phyloP scores from a whole-genome alignment of 1,284 basidiomycete genomes.

The Boletus mariae region DNA sequence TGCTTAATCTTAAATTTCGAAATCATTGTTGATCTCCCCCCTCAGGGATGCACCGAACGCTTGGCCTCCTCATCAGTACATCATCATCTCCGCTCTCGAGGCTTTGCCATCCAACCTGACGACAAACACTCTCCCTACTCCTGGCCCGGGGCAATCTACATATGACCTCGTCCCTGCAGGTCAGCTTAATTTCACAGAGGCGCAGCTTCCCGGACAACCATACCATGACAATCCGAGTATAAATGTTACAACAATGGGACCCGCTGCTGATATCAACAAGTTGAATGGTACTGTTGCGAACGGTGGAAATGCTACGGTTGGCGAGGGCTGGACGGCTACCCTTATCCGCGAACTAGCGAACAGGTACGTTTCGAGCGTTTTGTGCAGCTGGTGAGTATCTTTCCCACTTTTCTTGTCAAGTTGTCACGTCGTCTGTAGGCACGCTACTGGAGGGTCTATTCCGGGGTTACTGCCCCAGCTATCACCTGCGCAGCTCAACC shows the following conservation, averaged over 20 bases:
- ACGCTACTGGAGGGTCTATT: constrained; percentile 80
- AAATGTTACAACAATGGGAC: constrained; percentile 52
- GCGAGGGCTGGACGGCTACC: constrained; percentile 65
- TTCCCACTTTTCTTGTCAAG: constrained; percentile 6
- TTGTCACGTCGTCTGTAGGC: constrained; percentile 26
- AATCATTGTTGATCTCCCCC: not conserved
- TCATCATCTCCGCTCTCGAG: constrained; percentile 74
- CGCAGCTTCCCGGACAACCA: constrained; percentile 66
- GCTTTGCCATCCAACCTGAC: constrained; percentile 70
- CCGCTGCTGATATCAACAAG: constrained; percentile 57
- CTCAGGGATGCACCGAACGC: constrained; percentile 70
- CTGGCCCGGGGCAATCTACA: constrained; percentile 48
- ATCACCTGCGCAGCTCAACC: constrained; percentile 67
- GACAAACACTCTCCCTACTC: constrained; percentile 45
- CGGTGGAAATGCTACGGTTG: constrained; percentile 61
- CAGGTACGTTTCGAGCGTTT: constrained; percentile 75
- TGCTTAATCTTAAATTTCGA: not conserved
- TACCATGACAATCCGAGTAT: constrained; percentile 38
- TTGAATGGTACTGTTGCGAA: constrained; percentile 64
- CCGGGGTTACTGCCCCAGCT: constrained; percentile 64
- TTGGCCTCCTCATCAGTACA: constrained; percentile 88
- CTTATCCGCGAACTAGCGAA: constrained; percentile 75
- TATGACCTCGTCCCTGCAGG: constrained; percentile 69
- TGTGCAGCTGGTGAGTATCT: constrained; percentile 80
- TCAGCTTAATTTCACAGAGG: constrained; percentile 70